A percentile compares a stretch with the other conserved stretches of the same genome.
phyloP scores from a whole-genome alignment of 2,329 filamentous ascomycete genomes.

The Elsinoe fawcettii region DNA sequence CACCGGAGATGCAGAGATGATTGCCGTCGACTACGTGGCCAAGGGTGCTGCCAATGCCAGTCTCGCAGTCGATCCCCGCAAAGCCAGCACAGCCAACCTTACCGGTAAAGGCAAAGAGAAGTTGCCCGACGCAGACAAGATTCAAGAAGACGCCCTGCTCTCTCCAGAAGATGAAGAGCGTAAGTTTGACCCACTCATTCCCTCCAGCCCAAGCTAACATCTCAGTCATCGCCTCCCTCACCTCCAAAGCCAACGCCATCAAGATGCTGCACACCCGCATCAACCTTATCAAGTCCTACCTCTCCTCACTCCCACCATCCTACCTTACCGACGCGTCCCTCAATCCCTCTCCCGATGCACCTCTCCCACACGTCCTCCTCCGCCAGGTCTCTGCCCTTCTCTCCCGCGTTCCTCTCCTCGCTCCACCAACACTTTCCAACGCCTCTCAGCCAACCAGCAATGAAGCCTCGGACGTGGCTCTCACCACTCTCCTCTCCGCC shows the following conservation, averaged over 20 bases:
- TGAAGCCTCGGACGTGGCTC: slow-evolving; percentile 56
- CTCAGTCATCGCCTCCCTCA: slow-evolving; percentile 58
- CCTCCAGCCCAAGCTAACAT: slow-evolving; percentile 16
- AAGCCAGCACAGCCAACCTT: slow-evolving; percentile 17
- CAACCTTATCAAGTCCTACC: slow-evolving; percentile 56
- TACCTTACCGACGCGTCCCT: slow-evolving; percentile 47
- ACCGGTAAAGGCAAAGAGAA: slow-evolving; percentile 32
- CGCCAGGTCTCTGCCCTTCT: slow-evolving; percentile 83
- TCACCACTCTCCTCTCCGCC: slow-evolving; percentile 67
- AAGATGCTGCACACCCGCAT: slow-evolving; percentile 71
- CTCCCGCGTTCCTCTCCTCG: slow-evolving; percentile 71
- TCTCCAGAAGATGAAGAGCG: slow-evolving; percentile 58
- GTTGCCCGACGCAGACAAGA: slow-evolving; percentile 27
- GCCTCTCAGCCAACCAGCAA: slow-evolving; percentile 57
- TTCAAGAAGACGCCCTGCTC: slow-evolving; percentile 33
- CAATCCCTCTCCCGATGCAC: slow-evolving; percentile 27
- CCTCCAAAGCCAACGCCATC: slow-evolving; percentile 83
- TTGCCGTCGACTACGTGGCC: slow-evolving; percentile 88
- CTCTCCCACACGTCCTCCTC: slow-evolving; percentile 60
- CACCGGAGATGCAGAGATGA: slow-evolving; percentile 95
- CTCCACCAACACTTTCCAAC: slow-evolving; percentile 60
- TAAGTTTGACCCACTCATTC: slow-evolving; percentile 28
- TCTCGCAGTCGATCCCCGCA: slow-evolving; percentile 37
- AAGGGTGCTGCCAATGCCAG: slow-evolving; percentile 75
- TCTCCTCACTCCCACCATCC: slow-evolving; percentile 62